Evolutionary conservation across 2,329 filamentous ascomycete species (phyloP).

Genomic region (Exserohilum rostratum): DNA sequence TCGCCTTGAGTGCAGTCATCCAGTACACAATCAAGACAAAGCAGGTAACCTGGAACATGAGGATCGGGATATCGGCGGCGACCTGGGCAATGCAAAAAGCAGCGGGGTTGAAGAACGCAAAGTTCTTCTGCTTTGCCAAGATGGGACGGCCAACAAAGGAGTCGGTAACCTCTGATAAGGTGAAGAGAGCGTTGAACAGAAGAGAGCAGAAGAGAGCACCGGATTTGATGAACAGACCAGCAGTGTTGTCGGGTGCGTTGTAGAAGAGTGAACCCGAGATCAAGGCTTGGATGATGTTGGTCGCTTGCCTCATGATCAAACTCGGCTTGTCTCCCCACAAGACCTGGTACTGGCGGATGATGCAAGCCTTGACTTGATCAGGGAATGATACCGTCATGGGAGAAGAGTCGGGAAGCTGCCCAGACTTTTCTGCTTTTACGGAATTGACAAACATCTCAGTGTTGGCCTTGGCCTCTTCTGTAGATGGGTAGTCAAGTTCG

Average conservation of each 20-base stretch:
- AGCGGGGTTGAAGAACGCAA: slow-evolving; percentile 87
- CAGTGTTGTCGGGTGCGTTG: slow-evolving; percentile 62
- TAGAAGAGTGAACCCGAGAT: slow-evolving; percentile 73
- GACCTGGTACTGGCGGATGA: slow-evolving; percentile 68
- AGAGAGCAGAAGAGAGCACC: slow-evolving; percentile 69
- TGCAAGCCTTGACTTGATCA: slow-evolving; percentile 60
- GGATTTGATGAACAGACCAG: slow-evolving; percentile 67
- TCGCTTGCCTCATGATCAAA: slow-evolving; percentile 66
- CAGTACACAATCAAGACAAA: slow-evolving; percentile 77
- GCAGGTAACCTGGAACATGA: slow-evolving; percentile 63
- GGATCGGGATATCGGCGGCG: slow-evolving; percentile 61
- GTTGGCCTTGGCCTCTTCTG: slow-evolving; percentile 51
- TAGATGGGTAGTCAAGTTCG: slow-evolving; percentile 64
- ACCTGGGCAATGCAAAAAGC: slow-evolving; percentile 75
- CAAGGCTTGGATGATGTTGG: slow-evolving; percentile 64
- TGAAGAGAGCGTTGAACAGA: slow-evolving; percentile 66
- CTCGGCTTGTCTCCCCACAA: slow-evolving; percentile 69
- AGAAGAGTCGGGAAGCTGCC: slow-evolving; percentile 59
- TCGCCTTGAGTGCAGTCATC: slow-evolving; percentile 76
- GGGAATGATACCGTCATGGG: slow-evolving; percentile 54
- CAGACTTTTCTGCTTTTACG: slow-evolving; percentile 62
- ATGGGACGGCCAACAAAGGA: slow-evolving; percentile 71
- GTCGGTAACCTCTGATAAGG: slow-evolving; percentile 68
- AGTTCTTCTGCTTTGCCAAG: slow-evolving; percentile 83
- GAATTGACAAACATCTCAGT: slow-evolving; percentile 59